Base-by-base conservation (phyloP, 441 rosid genomes). In the Raphanus hybrid region DNA sequence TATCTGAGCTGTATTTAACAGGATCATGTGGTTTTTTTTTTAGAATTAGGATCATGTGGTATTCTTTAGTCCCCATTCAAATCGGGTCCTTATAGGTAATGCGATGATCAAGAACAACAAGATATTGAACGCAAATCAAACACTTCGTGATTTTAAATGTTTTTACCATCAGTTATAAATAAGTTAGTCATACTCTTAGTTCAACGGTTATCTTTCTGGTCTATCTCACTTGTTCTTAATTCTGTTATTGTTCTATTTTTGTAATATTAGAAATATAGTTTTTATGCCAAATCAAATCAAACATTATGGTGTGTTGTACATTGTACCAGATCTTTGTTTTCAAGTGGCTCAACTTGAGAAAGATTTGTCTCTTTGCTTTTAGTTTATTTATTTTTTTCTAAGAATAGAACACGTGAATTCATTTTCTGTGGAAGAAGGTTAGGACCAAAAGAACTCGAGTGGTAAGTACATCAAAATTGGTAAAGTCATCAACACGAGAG, bases 231-330 rank as follows among this genome's bases (percentile, higher is more conserved):
- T 48, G 54, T 12, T 48, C 54, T 48, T 12, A 45, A 45, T 45
- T 45, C 54, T 11, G 34, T 39, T 35, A 58, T 58, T 61, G 29
- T 16, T 68, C 78, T 62, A 62, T 52, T 50, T 73, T 27, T 68
- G 74, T 73, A n/a, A 73, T 62, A 62, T 8, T 67, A 27, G 37
- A 78, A 68, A 61, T 67, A 20, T 78, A 34, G 81, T 61, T 73
- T 65, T 73, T 15, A 27, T 78, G 70, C 81, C 74, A 73, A 78
- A 78, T 67, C 74, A 73, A 78, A 73, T 78, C 66, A 73, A 73
- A 78, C 78, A 73, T 73, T 39, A 68, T 37, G 78, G 74, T 73
- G 78, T 73, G 67, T 73, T 78, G 75, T 73, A 59, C 77, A 66
- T 77, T 66, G 81, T 77, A 71, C 72, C 9, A 15, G 35, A 71